Evolutionary conservation across 352 stramenopile species (phyloP), one percentile per base, ranked within the genome.

Genomic region (Lagenidium giganteum): DNA sequence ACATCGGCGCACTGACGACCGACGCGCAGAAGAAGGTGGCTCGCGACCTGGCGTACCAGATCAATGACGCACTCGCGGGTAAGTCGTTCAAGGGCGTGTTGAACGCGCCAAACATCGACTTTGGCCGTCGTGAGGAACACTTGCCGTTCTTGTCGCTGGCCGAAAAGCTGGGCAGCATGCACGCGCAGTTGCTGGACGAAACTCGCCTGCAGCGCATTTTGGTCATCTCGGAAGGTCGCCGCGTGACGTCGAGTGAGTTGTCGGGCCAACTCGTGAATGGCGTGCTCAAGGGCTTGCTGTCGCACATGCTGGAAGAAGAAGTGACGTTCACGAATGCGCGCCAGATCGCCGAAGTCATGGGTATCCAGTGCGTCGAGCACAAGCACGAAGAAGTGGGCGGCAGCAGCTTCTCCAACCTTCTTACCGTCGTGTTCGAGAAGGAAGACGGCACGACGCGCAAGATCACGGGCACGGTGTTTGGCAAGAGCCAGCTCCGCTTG

Each of bases 61-160:
- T 98, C 35, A 79, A 86, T 40, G 70, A 95, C 36, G 96, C 92
- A 42, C 65, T 98, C 22, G 78, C 95, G 23, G 88, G 79, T 36
- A 93, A 95, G 59, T 88, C 74, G 3, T 98, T 98, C 57, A 70
- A 69, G 29, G 95, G 96, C 47, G 91, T 95, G 51, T 82, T 98
- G 30, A 98, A 98, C 62, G 96, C 96, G 39, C 93, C 95, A 0
- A 90, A 92, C 52, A 93, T 97, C 26, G 88, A 96, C 48, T 93
- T 95, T 44, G 70, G 69, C 18, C 67, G 70, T 38, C 67, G 80
- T 21, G 68, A 81, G 26, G 70, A 95, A 61, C 81, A 91, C 37
- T 52, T 85, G 48, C 77, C 86, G 25, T 93, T 95, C 49, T 53
- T 96, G 4, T 89, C 74, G 45, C 78, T 98, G 12, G 87, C 85